These are phyloP conservation scores for Carex myosuroides DNA, from an alignment of 176 grass and related monocot genomes.

Conservation along the genomic window DNA sequence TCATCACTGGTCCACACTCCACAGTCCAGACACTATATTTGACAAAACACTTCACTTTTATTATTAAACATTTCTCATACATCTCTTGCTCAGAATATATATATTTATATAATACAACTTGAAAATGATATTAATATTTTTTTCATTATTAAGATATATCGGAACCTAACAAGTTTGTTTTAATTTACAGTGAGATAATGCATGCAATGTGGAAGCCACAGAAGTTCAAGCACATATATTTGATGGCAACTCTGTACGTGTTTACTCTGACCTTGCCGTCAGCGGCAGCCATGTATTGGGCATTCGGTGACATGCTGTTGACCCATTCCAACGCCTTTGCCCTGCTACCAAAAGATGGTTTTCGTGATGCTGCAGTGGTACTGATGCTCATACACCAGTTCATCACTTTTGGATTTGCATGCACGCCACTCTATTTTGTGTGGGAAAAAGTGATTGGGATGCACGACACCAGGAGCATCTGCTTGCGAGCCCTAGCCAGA, in stretches of 20 bases:
- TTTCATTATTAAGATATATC: not conserved
- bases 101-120: not conserved
- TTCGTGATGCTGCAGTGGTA: slow-evolving; percentile 24
- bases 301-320: slow-evolving; percentile 23
- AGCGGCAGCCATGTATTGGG: slow-evolving; percentile 27
- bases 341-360: slow-evolving; percentile 13
- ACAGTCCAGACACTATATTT: slow-evolving; percentile 5
- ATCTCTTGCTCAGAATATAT: not conserved
- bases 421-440: slow-evolving; percentile 31
- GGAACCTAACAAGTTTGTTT: not conserved
- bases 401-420: slow-evolving; percentile 31
- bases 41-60: not conserved
- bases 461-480: slow-evolving; percentile 29
- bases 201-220: slow-evolving; percentile 40
- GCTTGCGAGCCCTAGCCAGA: slow-evolving; percentile 19
- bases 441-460: slow-evolving; percentile 33
- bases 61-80: not conserved
- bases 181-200: slow-evolving; percentile 31
- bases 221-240: slow-evolving; percentile 32
- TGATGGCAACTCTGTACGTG: slow-evolving; percentile 30
- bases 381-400: slow-evolving; percentile 32
- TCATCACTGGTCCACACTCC: not conserved
- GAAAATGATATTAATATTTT: not conserved
- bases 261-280: slow-evolving; percentile 30
- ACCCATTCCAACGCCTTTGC: slow-evolving; percentile 30